phyloP scores from a whole-genome alignment of 495 filamentous ascomycete species.

The Xylaria bambusicola region DNA sequence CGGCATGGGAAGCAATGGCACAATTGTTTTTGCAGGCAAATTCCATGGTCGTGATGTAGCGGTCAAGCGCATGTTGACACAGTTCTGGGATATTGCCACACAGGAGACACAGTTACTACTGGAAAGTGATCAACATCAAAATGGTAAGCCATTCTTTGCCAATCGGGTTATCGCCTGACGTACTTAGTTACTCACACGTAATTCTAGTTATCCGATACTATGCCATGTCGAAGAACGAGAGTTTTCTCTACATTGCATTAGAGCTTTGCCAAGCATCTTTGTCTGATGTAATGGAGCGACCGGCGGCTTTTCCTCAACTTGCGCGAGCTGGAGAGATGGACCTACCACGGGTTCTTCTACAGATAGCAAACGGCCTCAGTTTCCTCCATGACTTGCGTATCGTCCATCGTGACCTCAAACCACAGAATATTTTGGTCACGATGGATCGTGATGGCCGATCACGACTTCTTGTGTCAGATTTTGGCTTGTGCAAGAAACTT shows the following conservation, averaged over 20 bases:
- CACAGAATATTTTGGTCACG: constrained; percentile 89
- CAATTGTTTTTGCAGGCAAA: constrained; percentile 79
- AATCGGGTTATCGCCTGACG: neutral
- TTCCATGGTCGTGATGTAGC: constrained; percentile 92
- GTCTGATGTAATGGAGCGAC: constrained; percentile 81
- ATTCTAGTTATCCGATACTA: constrained; percentile 85
- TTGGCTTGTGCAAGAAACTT: constrained; percentile 97
- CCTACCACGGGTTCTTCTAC: constrained; percentile 70
- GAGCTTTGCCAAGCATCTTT: constrained; percentile 95
- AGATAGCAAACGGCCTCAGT: constrained; percentile 82
- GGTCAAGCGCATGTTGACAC: constrained; percentile 93
- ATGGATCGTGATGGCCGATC: constrained; percentile 61
- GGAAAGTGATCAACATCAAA: constrained; percentile 92
- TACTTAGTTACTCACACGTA: constrained; percentile 29
- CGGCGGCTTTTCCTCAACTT: constrained; percentile 47
- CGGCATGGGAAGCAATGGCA: constrained; percentile 82
- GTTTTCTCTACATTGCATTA: constrained; percentile 95
- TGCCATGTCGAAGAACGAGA: constrained; percentile 80
- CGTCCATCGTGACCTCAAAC: constrained; percentile 95
- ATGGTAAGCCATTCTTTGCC: constrained; percentile 47
- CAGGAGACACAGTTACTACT: constrained; percentile 88
- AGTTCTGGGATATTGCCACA: constrained; percentile 92
- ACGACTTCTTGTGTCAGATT: constrained; percentile 92
- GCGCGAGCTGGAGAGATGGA: constrained; percentile 56
- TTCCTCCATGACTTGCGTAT: constrained; percentile 92